phyloP scores from a whole-genome alignment of 805 yeast genomes.

The Zygosaccharomyces kombuchaensis region DNA sequence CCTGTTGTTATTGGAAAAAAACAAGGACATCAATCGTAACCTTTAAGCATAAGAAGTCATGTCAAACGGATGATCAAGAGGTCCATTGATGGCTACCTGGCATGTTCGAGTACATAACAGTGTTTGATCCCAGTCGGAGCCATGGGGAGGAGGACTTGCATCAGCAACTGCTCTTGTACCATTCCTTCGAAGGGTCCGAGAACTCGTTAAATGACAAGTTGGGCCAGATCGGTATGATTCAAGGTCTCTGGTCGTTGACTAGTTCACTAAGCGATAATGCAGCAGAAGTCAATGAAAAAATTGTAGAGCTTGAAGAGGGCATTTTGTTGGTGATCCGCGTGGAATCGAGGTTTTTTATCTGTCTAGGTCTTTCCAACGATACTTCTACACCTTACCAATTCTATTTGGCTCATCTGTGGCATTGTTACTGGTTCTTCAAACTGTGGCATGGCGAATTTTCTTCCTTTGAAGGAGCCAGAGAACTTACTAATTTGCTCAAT shows the following conservation, averaged over 20 bases:
- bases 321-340: conserved; percentile 27
- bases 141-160: conserved; percentile 32
- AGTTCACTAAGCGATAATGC: conserved; percentile 14
- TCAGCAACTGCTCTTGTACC: conserved; percentile 36
- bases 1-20: not conserved
- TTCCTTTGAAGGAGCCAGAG: conserved; percentile 24
- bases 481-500: conserved; percentile 28
- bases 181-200: conserved; percentile 23
- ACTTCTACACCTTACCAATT: conserved; percentile 26
- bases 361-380: conserved; percentile 21
- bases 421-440: conserved; percentile 27
- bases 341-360: conserved; percentile 30
- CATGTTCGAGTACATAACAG: conserved; percentile 32
- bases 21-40: not conserved
- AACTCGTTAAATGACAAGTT: conserved; percentile 34
- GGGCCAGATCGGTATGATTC: conserved; percentile 40
- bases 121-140: conserved; percentile 39
- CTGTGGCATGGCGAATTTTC: conserved; percentile 24
- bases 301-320: conserved; percentile 31
- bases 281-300: conserved; percentile 15
- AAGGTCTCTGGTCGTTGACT: conserved; percentile 37
- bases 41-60: conserved; percentile 1
- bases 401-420: conserved; percentile 25
- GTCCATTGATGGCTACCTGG: not conserved
- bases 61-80: conserved; percentile 3